Evolutionary conservation across 306 rosid genomes (phyloP).

Genomic region (Hippophae gyantsensis): DNA sequence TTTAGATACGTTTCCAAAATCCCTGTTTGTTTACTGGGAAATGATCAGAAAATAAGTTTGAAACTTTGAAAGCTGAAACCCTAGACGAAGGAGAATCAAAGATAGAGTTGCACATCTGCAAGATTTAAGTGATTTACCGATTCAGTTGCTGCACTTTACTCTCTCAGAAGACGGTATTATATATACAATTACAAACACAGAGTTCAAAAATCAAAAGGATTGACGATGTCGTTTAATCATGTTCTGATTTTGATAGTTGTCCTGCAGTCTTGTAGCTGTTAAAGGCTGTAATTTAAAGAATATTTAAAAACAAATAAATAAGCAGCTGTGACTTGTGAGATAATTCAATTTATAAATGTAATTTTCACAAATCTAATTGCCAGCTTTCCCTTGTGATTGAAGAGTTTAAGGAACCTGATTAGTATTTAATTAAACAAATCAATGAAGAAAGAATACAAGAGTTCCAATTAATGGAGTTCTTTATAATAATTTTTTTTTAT

Average conservation of each 20-base stretch:
- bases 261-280: not conserved
- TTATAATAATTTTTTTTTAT: no score
- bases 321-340: not conserved
- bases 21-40: conserved; percentile 18
- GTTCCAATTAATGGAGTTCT: no score
- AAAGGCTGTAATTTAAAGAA: not conserved
- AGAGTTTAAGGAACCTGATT: no score
- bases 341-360: not conserved
- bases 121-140: not conserved
- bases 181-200: not conserved
- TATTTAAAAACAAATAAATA: not conserved
- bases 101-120: conserved; percentile 5
- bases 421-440: no score
- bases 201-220: not conserved
- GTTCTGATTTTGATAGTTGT: not conserved
- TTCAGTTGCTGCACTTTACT: conserved; percentile 6
- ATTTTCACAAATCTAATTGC: no score
- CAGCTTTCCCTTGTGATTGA: no score
- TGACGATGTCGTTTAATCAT: not conserved
- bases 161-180: not conserved
- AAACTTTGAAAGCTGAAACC: conserved; percentile 22
- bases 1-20: not conserved
- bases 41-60: not conserved
- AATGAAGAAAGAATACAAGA: no score
- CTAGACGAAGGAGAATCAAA: conserved; percentile 20